Evolutionary conservation across 129 eudicot species (phyloP).

Genomic region (Flaveria brownii): DNA sequence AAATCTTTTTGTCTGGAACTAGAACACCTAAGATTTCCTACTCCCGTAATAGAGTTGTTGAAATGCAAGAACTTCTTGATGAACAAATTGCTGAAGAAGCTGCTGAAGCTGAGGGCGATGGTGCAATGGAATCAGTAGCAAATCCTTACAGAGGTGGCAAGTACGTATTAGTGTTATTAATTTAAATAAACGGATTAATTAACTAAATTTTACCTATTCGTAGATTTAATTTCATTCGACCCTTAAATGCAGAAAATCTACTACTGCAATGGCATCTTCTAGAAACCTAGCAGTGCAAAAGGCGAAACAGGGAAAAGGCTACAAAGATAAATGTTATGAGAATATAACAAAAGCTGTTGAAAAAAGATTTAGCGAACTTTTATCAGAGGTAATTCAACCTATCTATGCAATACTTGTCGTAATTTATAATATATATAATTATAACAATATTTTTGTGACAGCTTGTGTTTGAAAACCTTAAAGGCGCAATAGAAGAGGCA

Average conservation of each 20-base stretch:
- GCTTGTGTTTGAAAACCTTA: constrained; percentile 78
- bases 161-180: constrained; percentile 42
- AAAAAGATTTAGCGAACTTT: constrained; percentile 62
- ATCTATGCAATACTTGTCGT: constrained; percentile 13
- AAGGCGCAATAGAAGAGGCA: constrained; percentile 94
- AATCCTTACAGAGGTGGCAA: constrained; percentile 83
- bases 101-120: constrained; percentile 98
- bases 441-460: constrained; percentile 38
- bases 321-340: constrained; percentile 95
- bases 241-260: constrained; percentile 46
- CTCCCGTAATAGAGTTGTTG: constrained; percentile 69
- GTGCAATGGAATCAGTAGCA: constrained; percentile 76
- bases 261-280: constrained; percentile 52
- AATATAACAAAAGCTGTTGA: constrained; percentile 80
- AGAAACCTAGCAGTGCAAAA: constrained; percentile 66
- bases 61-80: constrained; percentile 95
- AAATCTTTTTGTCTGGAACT: not conserved
- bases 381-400: constrained; percentile 56
- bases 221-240: constrained; percentile 11
- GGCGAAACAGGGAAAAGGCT: constrained; percentile 88
- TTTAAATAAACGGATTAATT: constrained; percentile 1
- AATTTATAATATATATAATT: not conserved
- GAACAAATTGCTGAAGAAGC: constrained; percentile 94
- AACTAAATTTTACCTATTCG: not conserved
- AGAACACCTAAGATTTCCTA: not conserved